Evolutionary conservation across 208 protist genomes (phyloP), one percentile per base, ranked within the genome.

Genomic region (Wallacemonas sp.): DNA sequence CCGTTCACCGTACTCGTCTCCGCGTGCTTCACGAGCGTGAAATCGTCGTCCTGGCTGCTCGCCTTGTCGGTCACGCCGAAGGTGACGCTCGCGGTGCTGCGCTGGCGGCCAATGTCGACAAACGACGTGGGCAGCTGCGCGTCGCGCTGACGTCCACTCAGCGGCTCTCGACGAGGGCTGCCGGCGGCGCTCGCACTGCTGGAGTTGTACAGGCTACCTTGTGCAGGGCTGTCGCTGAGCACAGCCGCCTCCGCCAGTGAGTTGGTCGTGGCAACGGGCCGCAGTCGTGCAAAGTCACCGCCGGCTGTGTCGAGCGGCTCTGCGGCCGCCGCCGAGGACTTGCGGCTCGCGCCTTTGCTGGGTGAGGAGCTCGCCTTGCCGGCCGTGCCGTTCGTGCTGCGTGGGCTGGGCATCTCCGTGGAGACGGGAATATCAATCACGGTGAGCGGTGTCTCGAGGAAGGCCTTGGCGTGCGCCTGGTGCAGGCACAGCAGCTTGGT

Each of bases 401-500:
- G 0, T 10, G 8, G 0, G 0, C 18, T 48, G 57, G 57, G 57
- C 39, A 20, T 0, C 11, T 33, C 36, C 5, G 22, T n/a, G 3
- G 29, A 5, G 2, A 41, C 14, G 7, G 65, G 38, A 31, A 81
- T 22, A 12, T 69, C 62, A 4, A 84, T 33, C 22, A 74, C 28
- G 14, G 32, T n/a, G n/a, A 81, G 25, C 3, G 67, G 70, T 0
- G 45, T 72, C 3, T 18, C 61, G 28, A 74, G 29, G n/a, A 76
- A 79, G 20, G 57, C 65, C 7, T 46, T 16, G 28, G 22, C 65
- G 48, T 54, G 38, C 3, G 44, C 52, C 18, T 68, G 54, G 23
- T 79, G 76, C 25, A 77, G 55, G 0, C 63, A 38, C n/a, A 82
- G 57, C 20, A 90, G 65, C 46, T 78, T 72, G 26, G 72, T 74